Evolutionary conservation across 768 basidiomycete species (phyloP), one percentile per base, ranked within the genome.

Genomic region (Pleurotus tuber-regium): DNA sequence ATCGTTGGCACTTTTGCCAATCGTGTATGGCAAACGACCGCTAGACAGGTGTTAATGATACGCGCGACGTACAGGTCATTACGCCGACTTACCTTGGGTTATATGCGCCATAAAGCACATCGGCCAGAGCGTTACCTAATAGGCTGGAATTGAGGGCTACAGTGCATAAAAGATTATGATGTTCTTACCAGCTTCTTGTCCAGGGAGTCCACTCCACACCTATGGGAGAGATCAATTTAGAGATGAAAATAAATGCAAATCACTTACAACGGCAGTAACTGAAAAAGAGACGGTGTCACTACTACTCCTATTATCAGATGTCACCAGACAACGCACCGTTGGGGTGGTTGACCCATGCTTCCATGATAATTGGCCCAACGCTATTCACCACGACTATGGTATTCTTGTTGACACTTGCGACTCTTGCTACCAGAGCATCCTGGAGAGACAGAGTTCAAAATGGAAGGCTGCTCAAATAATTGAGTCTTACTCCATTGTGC

Each of bases 401-500:
- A 66, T 89, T 89, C 60, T 79, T 78, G 66, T 83, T 83, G 59
- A 77, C 73, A 11, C 75, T 73, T 0, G 84, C 82, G 10, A 92
- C 87, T 0, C 86, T 78, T 5, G 74, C 69, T 33, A 95, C 79
- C 9, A 93, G 77, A 3, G 74, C 69, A 58, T 92, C n/a, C n/a
- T n/a, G n/a, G n/a, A n/a, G n/a, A n/a, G n/a, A n/a, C n/a, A n/a
- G n/a, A n/a, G n/a, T n/a, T n/a, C n/a, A n/a, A n/a, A n/a, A n/a
- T n/a, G n/a, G n/a, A n/a, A n/a, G n/a, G n/a, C n/a, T n/a, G n/a
- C n/a, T n/a, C n/a, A n/a, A n/a, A n/a, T n/a, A n/a, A n/a, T n/a
- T n/a, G n/a, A n/a, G n/a, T n/a, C n/a, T n/a, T n/a, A n/a, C 86
- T 4, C 87, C 90, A 31, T 76, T 77, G 50, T 79, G 74, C 89